A percentile compares a stretch with the other conserved stretches of the same genome.
Evolutionary conservation across 2,329 filamentous ascomycete genomes (phyloP).

Genomic region (Torrubiella hemipterigena): DNA sequence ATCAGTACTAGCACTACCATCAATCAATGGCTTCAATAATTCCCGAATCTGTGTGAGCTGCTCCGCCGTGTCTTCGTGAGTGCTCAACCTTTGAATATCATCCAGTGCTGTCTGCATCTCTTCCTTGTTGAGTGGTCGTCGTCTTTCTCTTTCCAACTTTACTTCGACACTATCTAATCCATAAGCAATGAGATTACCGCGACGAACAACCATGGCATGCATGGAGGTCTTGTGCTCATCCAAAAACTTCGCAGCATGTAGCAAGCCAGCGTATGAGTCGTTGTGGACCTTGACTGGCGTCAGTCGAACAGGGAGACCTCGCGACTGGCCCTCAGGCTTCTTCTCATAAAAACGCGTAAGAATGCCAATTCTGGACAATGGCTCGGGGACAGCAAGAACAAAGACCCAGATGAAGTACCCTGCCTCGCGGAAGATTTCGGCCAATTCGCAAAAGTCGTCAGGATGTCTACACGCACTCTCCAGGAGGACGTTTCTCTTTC

Average conservation of each 20-base stretch:
- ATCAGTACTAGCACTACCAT: neutral
- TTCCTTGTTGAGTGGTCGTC: too few species aligned
- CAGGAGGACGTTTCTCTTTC: slow-evolving; percentile 24
- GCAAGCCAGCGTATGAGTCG: slow-evolving; percentile 28
- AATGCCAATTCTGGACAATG: slow-evolving; percentile 29
- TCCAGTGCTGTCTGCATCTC: slow-evolving; percentile 14
- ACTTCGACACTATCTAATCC: slow-evolving; percentile 9
- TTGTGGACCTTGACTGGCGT: slow-evolving; percentile 33
- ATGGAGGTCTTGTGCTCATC: slow-evolving; percentile 19
- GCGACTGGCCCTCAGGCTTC: slow-evolving; percentile 20
- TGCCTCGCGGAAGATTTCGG: slow-evolving; percentile 16
- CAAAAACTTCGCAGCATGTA: slow-evolving; percentile 22
- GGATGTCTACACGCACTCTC: slow-evolving; percentile 33
- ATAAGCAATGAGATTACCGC: slow-evolving; percentile 23
- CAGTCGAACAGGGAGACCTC: slow-evolving; percentile 24
- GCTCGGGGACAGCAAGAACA: slow-evolving; percentile 28
- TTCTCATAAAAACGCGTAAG: slow-evolving; percentile 24
- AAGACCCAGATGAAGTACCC: slow-evolving; percentile 27
- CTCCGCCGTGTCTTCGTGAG: slow-evolving; percentile 9
- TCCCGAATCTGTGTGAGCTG: slow-evolving; percentile 13
- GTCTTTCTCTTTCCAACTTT: too few species aligned
- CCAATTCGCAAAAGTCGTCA: slow-evolving; percentile 25
- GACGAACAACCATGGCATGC: slow-evolving; percentile 25
- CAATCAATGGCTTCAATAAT: slow-evolving; percentile 13
- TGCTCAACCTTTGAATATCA: slow-evolving; percentile 14